phyloP scores from a whole-genome alignment of 768 basidiomycete species.

The Hydnomerulius pinastri region DNA sequence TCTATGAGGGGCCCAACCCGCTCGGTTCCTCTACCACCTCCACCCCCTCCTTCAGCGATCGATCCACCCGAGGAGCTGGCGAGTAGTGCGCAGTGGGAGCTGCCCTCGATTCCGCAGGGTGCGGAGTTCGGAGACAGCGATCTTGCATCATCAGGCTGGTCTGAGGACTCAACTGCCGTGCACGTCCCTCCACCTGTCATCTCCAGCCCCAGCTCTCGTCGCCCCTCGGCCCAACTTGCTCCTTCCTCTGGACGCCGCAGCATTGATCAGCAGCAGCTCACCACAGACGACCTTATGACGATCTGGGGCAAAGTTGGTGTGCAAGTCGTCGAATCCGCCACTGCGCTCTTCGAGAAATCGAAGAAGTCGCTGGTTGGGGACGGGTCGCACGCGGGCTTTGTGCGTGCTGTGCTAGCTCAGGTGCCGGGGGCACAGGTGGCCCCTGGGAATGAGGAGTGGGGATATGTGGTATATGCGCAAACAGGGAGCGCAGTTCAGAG shows the following conservation, averaged over 20 bases:
- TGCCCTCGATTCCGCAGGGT: slow-evolving; percentile 59
- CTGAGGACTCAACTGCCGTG: slow-evolving; percentile 52
- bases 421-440: slow-evolving; percentile 60
- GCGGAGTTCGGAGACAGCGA: slow-evolving; percentile 53
- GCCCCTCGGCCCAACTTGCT: slow-evolving; percentile 10
- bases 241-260: slow-evolving; percentile 16
- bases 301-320: slow-evolving; percentile 77
- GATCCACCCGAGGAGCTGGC: slow-evolving; percentile 36
- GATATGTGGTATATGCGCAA: slow-evolving; percentile 78
- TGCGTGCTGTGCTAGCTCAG: slow-evolving; percentile 62
- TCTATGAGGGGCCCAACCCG: slow-evolving; percentile 29
- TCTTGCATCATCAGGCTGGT: slow-evolving; percentile 59
- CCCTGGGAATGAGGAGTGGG: slow-evolving; percentile 48
- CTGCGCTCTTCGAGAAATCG: slow-evolving; percentile 68
- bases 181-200: slow-evolving; percentile 22
- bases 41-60: slow-evolving; percentile 41
- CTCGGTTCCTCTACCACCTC: slow-evolving; percentile 31
- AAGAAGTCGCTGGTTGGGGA: slow-evolving; percentile 81
- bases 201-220: slow-evolving; percentile 13
- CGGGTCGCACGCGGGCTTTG: slow-evolving; percentile 80
- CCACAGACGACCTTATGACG: slow-evolving; percentile 66
- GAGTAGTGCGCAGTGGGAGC: slow-evolving; percentile 61
- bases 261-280: slow-evolving; percentile 38
- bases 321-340: slow-evolving; percentile 71
- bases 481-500: slow-evolving; percentile 65